phyloP scores from a whole-genome alignment of 495 filamentous ascomycete genomes.

The Penicillium daleae region DNA sequence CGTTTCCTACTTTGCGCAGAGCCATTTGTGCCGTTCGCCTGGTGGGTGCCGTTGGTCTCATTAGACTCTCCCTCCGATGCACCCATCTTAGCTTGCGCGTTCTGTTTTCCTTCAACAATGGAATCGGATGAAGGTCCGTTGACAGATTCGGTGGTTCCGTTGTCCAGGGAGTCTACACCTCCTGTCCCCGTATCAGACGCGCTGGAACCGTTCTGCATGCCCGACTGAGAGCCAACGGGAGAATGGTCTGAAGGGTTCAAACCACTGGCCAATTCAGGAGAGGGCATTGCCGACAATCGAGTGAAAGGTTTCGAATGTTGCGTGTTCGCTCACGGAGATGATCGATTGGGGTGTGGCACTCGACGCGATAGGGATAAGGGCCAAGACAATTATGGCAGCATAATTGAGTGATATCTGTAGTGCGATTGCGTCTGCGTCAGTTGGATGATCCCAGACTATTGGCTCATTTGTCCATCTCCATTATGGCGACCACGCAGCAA shows the following conservation, averaged over 20 bases:
- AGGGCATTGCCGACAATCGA: constrained; percentile 39
- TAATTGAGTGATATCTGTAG: constrained; percentile 37
- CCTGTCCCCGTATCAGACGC: constrained; percentile 26
- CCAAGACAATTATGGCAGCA: constrained; percentile 37
- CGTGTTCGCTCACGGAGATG: constrained; percentile 25
- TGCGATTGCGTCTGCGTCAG: constrained; percentile 23
- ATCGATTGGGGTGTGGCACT: constrained; percentile 25
- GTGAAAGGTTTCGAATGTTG: constrained; percentile 15
- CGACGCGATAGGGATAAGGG: constrained; percentile 29
- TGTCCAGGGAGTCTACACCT: constrained; percentile 31
- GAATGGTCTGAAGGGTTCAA: constrained; percentile 32
- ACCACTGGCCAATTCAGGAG: constrained; percentile 36
- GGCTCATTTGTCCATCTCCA: background rate
- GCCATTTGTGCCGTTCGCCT: constrained; percentile 47
- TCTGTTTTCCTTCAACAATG: constrained; percentile 61
- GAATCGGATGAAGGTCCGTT: constrained; percentile 41
- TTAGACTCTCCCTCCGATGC: constrained; percentile 49
- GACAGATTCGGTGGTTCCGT: constrained; percentile 26
- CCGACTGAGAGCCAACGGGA: constrained; percentile 32
- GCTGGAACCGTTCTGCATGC: constrained; percentile 31
- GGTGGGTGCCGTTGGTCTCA: constrained; percentile 38
- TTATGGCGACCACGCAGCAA: constrained; percentile 21
- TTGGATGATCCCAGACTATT: background rate
- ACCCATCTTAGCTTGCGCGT: constrained; percentile 59
- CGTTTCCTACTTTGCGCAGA: constrained; percentile 56